These are phyloP conservation scores for Quercus robur DNA, from an alignment of 306 rosid genomes.

Conservation along the genomic window DNA sequence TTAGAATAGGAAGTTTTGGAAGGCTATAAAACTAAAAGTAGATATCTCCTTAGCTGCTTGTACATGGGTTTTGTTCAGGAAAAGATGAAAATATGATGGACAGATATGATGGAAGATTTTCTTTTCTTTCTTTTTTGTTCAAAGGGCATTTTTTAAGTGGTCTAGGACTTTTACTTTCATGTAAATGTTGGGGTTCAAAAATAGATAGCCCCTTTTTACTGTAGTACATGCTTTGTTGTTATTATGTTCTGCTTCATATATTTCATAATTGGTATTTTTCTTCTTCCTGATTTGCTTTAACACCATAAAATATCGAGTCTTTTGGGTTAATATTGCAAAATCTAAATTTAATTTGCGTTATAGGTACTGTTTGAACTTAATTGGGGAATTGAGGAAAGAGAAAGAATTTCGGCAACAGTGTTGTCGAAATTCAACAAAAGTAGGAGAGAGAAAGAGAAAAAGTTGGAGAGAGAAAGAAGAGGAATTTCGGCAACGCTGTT, in stretches of 20 bases:
- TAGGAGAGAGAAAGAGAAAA: too few relatives aligned
- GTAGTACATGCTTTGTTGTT: neutral
- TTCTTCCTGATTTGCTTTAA: neutral
- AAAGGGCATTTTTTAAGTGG: neutral
- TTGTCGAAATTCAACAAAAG: too few relatives aligned
- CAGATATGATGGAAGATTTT: neutral
- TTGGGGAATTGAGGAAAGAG: too few relatives aligned
- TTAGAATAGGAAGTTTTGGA: slow-evolving; percentile 19
- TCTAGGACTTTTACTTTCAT: neutral
- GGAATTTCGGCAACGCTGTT: too few relatives aligned
- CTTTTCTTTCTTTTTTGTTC: neutral
- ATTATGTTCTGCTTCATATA: neutral
- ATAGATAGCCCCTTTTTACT: neutral
- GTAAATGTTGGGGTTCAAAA: neutral
- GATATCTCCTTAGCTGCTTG: slow-evolving; percentile 11
- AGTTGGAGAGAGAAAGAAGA: too few relatives aligned
- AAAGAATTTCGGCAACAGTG: too few relatives aligned
- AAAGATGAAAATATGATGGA: neutral
- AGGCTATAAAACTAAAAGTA: slow-evolving; percentile 29
- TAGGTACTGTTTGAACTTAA: too few relatives aligned
- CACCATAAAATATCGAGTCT: too few relatives aligned
- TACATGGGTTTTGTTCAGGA: slow-evolving; percentile 29
- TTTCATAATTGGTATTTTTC: neutral
- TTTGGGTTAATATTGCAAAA: too few relatives aligned
- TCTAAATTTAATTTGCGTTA: too few relatives aligned